A percentile compares a stretch with the other conserved stretches of the same genome.
Evolutionary conservation across 768 basidiomycete species (phyloP).

Genomic region (Gloeopeniophorella convolvens): DNA sequence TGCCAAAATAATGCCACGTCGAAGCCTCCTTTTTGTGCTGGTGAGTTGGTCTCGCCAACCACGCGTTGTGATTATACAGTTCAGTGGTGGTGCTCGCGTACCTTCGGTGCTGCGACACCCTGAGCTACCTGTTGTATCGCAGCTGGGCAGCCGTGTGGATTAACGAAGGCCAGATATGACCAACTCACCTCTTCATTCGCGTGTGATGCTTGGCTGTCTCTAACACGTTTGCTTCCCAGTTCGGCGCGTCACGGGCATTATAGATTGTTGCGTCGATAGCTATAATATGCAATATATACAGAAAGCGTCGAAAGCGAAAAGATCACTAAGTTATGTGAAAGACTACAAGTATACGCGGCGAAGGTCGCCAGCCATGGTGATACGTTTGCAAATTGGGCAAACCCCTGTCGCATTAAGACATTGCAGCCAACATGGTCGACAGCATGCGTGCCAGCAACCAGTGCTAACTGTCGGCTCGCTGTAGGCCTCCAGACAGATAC

Average conservation of each 20-base stretch:
- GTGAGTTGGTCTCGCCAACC: slow-evolving; percentile 2
- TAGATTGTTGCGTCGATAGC: too few species aligned
- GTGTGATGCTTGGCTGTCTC: background rate
- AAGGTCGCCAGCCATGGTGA: slow-evolving; percentile 69
- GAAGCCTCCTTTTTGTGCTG: background rate
- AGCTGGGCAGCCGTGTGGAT: slow-evolving; percentile 45
- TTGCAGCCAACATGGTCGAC: slow-evolving; percentile 77
- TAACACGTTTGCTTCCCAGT: background rate
- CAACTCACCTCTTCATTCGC: background rate
- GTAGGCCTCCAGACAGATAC: slow-evolving; percentile 76
- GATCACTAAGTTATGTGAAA: background rate
- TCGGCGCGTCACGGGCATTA: too few species aligned
- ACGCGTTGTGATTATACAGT: slow-evolving; percentile 18
- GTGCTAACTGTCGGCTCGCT: slow-evolving; percentile 74
- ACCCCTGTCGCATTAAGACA: slow-evolving; percentile 77
- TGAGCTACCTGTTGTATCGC: slow-evolving; percentile 42
- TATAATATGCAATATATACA: too few species aligned
- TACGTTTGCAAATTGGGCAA: slow-evolving; percentile 84
- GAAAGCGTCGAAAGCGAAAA: too few species aligned
- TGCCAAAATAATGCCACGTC: slow-evolving; percentile 12
- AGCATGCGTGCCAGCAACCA: slow-evolving; percentile 86
- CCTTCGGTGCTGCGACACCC: slow-evolving; percentile 44
- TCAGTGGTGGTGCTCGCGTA: slow-evolving; percentile 21
- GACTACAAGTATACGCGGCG: slow-evolving; percentile 66
- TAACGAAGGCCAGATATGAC: slow-evolving; percentile 89